phyloP scores from a whole-genome alignment of 2,329 filamentous ascomycete genomes.

The Aspergillus flavus region DNA sequence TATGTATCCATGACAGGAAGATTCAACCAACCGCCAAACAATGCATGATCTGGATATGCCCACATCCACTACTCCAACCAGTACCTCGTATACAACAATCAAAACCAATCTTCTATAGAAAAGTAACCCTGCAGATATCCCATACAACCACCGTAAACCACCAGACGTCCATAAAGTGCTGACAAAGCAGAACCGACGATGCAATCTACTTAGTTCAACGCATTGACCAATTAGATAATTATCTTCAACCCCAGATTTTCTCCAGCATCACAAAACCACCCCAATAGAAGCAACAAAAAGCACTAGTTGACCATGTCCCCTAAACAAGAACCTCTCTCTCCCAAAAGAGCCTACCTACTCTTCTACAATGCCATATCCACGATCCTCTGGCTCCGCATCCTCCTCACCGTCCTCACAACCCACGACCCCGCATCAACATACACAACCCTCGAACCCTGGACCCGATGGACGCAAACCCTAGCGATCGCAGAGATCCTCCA shows the following conservation, averaged over 20 bases:
- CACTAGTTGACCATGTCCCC: background rate
- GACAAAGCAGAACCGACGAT: background rate
- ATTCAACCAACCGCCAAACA: background rate
- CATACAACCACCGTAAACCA: no score
- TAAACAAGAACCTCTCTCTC: background rate
- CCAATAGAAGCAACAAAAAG: background rate
- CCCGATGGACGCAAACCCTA: conserved; percentile 29
- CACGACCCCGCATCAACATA: conserved; percentile 18
- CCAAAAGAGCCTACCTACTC: conserved; percentile 24
- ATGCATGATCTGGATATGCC: background rate
- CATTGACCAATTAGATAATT: no score
- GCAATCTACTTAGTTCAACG: background rate
- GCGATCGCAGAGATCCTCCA: conserved; percentile 31
- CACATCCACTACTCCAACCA: background rate
- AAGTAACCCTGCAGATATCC: no score
- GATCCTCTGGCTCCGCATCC: conserved; percentile 29
- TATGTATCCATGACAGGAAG: background rate
- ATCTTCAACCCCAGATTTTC: background rate
- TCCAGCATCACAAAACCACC: background rate
- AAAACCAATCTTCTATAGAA: no score
- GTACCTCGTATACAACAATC: no score
- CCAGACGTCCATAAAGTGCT: background rate
- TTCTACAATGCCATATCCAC: conserved; percentile 28
- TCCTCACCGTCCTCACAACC: conserved; percentile 19
- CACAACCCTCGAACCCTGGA: conserved; percentile 27